Evolutionary conservation across 2,329 filamentous ascomycete genomes (phyloP).

Genomic region (Thielaviopsis musarum): DNA sequence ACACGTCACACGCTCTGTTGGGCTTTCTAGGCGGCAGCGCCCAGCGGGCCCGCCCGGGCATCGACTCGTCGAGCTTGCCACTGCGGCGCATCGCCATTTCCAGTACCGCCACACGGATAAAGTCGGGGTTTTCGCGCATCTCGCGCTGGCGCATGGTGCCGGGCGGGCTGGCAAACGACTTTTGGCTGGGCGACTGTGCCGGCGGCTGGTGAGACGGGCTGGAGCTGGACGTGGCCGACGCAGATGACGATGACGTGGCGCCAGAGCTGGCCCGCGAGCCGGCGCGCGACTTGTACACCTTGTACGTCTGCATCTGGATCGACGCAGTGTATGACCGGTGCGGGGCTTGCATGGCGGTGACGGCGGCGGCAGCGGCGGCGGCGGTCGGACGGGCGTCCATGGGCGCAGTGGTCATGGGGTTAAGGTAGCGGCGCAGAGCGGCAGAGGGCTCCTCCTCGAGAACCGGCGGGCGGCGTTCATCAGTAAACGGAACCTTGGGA

Average conservation of each 20-base stretch:
- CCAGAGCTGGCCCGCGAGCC: slow-evolving; percentile 16
- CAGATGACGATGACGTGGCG: slow-evolving; percentile 18
- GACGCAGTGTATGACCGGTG: slow-evolving; percentile 40
- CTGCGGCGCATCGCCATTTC: slow-evolving; percentile 54
- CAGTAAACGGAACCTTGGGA: slow-evolving; percentile 47
- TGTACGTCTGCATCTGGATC: slow-evolving; percentile 58
- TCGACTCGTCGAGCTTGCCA: slow-evolving; percentile 49
- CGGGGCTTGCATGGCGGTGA: slow-evolving; percentile 13
- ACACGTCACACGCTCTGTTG: slow-evolving; percentile 37
- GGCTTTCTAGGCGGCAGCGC: slow-evolving; percentile 48
- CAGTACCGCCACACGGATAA: slow-evolving; percentile 54
- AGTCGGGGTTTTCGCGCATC: slow-evolving; percentile 53
- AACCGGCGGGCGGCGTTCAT: slow-evolving; percentile 46
- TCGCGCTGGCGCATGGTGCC: slow-evolving; percentile 43
- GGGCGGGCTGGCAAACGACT: slow-evolving; percentile 23
- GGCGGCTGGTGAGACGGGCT: slow-evolving; percentile 14
- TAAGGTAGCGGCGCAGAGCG: slow-evolving; percentile 49
- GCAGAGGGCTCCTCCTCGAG: slow-evolving; percentile 48
- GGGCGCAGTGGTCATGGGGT: slow-evolving; percentile 29
- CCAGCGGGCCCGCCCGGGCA: slow-evolving; percentile 50
- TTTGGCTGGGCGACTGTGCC: slow-evolving; percentile 19
- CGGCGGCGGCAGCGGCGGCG: slow-evolving; percentile 15
- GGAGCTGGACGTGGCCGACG: slow-evolving; percentile 18
- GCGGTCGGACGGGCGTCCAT: slow-evolving; percentile 9
- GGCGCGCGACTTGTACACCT: slow-evolving; percentile 33